A percentile compares a stretch with the other conserved stretches of the same genome.
Evolutionary conservation across 192 early-diverging fungal species (phyloP).

Genomic region (Chytriomyces hyalinus): DNA sequence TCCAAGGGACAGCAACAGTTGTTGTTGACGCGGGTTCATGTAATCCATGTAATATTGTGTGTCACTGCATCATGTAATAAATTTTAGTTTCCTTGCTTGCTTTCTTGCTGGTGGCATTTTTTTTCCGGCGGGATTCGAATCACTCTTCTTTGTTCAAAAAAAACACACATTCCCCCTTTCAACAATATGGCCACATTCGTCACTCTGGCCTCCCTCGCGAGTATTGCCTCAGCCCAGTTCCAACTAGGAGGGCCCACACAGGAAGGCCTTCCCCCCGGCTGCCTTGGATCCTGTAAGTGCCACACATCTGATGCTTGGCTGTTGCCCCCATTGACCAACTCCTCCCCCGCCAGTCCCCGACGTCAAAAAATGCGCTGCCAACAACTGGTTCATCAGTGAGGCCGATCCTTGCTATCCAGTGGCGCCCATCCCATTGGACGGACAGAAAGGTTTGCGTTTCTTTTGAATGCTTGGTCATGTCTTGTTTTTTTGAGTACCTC

Average conservation of each 20-base stretch:
- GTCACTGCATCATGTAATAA: no score
- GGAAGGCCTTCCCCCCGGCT: background rate
- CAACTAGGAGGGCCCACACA: background rate
- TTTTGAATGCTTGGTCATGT: background rate
- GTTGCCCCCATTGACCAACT: no score
- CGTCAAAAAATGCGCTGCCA: slow-evolving; percentile 19
- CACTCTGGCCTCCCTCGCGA: background rate
- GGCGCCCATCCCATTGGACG: slow-evolving; percentile 14
- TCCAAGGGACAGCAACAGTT: no score
- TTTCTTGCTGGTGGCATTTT: no score
- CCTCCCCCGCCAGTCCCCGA: slow-evolving; percentile 15
- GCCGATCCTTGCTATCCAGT: slow-evolving; percentile 33
- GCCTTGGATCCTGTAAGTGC: background rate
- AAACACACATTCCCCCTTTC: no score
- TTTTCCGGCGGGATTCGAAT: no score
- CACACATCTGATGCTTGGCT: no score
- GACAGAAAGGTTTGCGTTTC: slow-evolving; percentile 25
- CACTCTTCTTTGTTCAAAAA: no score
- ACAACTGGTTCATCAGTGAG: slow-evolving; percentile 32
- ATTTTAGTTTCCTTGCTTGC: no score
- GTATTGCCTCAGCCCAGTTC: background rate
- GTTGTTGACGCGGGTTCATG: no score
- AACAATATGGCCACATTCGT: no score
- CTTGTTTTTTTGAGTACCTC: background rate
- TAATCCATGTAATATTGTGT: no score